A percentile compares a stretch with the other conserved stretches of the same genome.
phyloP scores from a whole-genome alignment of 257 asterid genomes.

The Solanum medicagineum region DNA sequence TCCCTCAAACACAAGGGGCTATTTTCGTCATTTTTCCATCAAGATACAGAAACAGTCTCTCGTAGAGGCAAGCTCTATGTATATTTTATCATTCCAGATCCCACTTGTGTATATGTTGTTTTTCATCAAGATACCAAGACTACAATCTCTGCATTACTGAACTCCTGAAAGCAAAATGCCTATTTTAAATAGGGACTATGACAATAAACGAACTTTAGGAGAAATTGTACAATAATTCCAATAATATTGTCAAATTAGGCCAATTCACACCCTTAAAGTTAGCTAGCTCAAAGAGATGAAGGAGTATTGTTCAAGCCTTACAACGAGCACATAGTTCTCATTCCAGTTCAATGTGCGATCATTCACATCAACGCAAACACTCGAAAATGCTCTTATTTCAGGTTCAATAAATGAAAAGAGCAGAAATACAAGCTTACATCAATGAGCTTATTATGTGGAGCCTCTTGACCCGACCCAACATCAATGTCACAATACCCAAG shows the following conservation, averaged over 20 bases:
- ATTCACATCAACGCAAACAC: not conserved
- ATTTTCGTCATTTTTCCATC: no score
- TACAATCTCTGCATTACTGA: not conserved
- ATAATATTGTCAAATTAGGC: not conserved
- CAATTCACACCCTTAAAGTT: no score
- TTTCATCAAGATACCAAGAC: not conserved
- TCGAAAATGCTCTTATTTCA: not conserved
- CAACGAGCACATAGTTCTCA: no score
- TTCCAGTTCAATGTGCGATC: no score
- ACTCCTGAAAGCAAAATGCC: not conserved
- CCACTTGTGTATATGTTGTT: no score
- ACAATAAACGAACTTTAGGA: not conserved
- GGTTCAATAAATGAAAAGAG: not conserved
- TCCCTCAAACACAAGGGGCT: not conserved
- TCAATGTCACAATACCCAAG: slow-evolving; percentile 81
- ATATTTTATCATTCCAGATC: no score
- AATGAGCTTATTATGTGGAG: slow-evolving; percentile 61
- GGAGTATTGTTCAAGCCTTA: no score
- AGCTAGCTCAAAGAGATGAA: no score
- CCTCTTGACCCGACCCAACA: slow-evolving; percentile 65
- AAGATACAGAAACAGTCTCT: no score
- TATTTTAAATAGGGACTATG: not conserved
- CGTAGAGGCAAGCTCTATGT: no score
- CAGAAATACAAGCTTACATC: slow-evolving; percentile 19
- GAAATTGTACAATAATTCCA: not conserved